These are phyloP conservation scores for Penium margaritaceum DNA, from an alignment of 139 green algal genomes.

Conservation along the genomic window DNA sequence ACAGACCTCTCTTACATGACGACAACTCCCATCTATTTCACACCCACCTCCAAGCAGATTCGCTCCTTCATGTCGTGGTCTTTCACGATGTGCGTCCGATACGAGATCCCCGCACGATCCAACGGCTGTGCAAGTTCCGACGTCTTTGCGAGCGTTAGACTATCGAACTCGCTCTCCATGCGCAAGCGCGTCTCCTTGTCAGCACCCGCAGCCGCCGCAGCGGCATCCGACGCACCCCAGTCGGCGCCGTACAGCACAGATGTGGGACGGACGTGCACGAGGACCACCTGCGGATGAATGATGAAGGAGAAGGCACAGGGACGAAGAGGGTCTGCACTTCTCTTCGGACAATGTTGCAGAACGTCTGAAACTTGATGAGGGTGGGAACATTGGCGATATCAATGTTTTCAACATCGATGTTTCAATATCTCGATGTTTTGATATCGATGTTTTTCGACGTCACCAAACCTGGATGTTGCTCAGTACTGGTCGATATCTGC, in stretches of 20 bases:
- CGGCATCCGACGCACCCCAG: slow-evolving; percentile 15
- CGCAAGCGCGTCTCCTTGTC: background rate
- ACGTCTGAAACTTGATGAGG: too few relatives aligned
- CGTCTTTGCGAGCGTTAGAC: slow-evolving; percentile 11
- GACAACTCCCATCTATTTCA: too few relatives aligned
- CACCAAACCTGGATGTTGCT: too few relatives aligned
- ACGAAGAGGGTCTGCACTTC: too few relatives aligned
- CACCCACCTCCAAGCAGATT: slow-evolving; percentile 31
- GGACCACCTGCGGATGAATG: slow-evolving; percentile 15
- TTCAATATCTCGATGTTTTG: too few relatives aligned
- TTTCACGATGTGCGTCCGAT: slow-evolving; percentile 28
- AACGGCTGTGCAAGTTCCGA: slow-evolving; percentile 8
- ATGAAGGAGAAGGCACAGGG: too few relatives aligned
- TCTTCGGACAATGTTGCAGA: too few relatives aligned
- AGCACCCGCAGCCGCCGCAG: background rate
- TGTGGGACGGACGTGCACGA: slow-evolving; percentile 26
- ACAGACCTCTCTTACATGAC: too few relatives aligned
- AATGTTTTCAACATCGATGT: too few relatives aligned
- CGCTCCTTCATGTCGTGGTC: slow-evolving; percentile 42
- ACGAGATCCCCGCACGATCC: slow-evolving; percentile 8
- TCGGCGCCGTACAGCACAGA: slow-evolving; percentile 27
- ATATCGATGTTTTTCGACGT: too few relatives aligned
- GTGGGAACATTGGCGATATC: too few relatives aligned
- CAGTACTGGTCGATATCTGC: too few relatives aligned
- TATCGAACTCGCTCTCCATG: slow-evolving; percentile 18